Evolutionary conservation across 225 moss, liverwort and hornwort species (phyloP), one percentile per base, ranked within the genome.

Genomic region (Climacium dendroides): DNA sequence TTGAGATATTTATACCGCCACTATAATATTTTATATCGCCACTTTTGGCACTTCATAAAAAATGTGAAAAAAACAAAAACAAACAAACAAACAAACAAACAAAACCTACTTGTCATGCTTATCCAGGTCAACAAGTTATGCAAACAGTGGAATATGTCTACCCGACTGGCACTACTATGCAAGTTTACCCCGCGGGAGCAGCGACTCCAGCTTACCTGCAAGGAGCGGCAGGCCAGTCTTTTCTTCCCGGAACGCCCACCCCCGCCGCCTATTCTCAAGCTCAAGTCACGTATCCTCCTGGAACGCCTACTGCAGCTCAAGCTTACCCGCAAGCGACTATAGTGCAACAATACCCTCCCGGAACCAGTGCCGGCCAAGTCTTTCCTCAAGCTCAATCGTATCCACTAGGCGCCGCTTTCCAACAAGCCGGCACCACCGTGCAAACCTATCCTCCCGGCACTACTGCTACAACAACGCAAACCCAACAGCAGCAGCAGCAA

Each of bases 121-220:
- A 57, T 73, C 8, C 59, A 85, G 89, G 90, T n/a, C 93, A 93
- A 81, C 93, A 93, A 85, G 88, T 87, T 11, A 90, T 93, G 50
- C 88, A 84, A 88, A 20, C 88, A 5, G 87, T 90, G 6, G 91
- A 91, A 57, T 91, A 91, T 8, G 89, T 91, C 20, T 93, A 93
- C 6, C 91, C 93, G 2, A 73, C 11, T 22, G 93, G 93, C 64
- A 89, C 90, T 8, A 90, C 91, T 0, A 89, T 87, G 85, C 92
- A 93, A 89, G 87, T 88, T 11, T 93, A 93, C 1, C 89, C 93
- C 9, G 5, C 83, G 1, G 86, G 89, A 43, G 48, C 89, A 41
- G 32, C 89, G 5, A 30, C 85, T 19, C 91, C 87, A 83, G 15
- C 87, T 11, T 93, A 91, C 9, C 14, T 91, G 2, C 91, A 75